These are phyloP conservation scores for Solioccasus polychromus DNA, from an alignment of 768 basidiomycete species.

Conservation along the genomic window DNA sequence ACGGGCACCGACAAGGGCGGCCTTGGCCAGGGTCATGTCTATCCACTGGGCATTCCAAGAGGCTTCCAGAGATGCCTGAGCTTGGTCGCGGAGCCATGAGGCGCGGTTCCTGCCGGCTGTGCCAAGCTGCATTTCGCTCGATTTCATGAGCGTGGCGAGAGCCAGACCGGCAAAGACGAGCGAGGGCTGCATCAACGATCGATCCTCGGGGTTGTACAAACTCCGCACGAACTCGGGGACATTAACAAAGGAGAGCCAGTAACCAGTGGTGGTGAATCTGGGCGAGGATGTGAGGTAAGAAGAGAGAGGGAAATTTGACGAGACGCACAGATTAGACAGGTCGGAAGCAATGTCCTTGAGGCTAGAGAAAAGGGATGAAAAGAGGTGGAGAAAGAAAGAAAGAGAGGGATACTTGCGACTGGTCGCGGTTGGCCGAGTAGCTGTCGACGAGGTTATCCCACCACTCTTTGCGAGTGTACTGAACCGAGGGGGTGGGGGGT, in stretches of 20 bases:
- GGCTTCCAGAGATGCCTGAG: slow-evolving; percentile 50
- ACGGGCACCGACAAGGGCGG: slow-evolving; percentile 53
- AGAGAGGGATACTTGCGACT: slow-evolving; percentile 35
- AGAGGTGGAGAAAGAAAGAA: background rate
- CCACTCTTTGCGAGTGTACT: slow-evolving; percentile 40
- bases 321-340: slow-evolving; percentile 49
- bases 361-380: slow-evolving; percentile 28
- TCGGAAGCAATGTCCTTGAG: slow-evolving; percentile 49
- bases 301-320: background rate
- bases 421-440: slow-evolving; percentile 40
- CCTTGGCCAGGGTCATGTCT: slow-evolving; percentile 67
- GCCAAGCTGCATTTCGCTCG: slow-evolving; percentile 63
- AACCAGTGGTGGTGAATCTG: slow-evolving; percentile 62
- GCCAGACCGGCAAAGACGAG: slow-evolving; percentile 69
- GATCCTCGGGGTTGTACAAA: slow-evolving; percentile 50
- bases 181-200: slow-evolving; percentile 62
- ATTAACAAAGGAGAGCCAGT: slow-evolving; percentile 71
- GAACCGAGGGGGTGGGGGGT: slow-evolving; percentile 27
- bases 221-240: slow-evolving; percentile 50
- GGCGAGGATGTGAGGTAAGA: slow-evolving; percentile 4
- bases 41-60: slow-evolving; percentile 52
- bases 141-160: slow-evolving; percentile 67
- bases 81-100: slow-evolving; percentile 52
- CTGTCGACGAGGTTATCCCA: slow-evolving; percentile 47
- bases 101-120: slow-evolving; percentile 55